Percentiles rank a stretch among this genome's conserved stretches.
These are phyloP conservation scores for Nakaseomyces nivariensis DNA, from an alignment of 1,139 yeast species.

Conservation along the genomic window DNA sequence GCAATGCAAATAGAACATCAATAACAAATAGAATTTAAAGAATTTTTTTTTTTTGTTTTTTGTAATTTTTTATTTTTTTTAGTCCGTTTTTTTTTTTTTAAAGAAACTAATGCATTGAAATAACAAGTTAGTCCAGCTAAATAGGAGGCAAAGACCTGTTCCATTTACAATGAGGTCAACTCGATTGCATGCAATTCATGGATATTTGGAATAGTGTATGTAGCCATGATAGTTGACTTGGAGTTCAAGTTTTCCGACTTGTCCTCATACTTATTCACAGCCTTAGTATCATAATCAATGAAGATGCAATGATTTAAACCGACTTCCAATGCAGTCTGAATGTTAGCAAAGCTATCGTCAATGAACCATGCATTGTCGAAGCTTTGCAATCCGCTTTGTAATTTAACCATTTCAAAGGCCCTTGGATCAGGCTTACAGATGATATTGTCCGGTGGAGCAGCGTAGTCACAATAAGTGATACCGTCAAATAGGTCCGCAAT, in stretches of 20 bases:
- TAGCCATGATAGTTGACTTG: constrained; percentile 1
- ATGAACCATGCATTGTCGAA: constrained; percentile 52
- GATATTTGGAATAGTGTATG: constrained; percentile 21
- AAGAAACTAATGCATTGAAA: neutral
- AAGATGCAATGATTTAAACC: constrained; percentile 35
- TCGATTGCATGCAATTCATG: constrained; percentile 19
- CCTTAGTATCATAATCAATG: neutral
- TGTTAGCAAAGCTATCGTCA: constrained; percentile 77
- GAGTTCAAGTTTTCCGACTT: constrained; percentile 2
- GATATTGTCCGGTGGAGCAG: constrained; percentile 41
- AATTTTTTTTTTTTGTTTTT: neutral
- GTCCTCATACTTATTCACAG: constrained; percentile 1
- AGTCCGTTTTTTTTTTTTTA: neutral
- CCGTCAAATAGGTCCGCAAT: constrained; percentile 90
- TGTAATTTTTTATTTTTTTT: neutral
- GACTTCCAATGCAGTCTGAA: constrained; percentile 31
- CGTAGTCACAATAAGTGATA: constrained; percentile 81
- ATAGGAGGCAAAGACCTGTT: neutral
- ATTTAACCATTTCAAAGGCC: constrained; percentile 47
- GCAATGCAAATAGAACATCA: neutral
- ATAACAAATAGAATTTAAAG: neutral
- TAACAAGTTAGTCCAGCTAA: neutral
- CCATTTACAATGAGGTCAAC: neutral
- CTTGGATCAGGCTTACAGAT: constrained; percentile 78
- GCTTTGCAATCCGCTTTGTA: constrained; percentile 48